phyloP scores from a whole-genome alignment of 805 yeast species.

The Kazachstania viticola region DNA sequence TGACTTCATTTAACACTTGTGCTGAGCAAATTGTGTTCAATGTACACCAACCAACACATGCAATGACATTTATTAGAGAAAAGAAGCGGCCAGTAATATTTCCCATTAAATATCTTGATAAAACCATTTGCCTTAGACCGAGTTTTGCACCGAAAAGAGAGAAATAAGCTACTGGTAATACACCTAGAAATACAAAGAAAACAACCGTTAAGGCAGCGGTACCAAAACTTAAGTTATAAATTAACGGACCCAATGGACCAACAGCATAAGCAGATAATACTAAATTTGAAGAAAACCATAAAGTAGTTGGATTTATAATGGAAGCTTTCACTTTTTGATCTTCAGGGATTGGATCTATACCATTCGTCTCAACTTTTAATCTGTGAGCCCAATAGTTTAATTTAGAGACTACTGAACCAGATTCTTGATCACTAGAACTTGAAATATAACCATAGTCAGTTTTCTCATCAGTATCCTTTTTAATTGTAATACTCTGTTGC shows the following conservation, averaged over 20 bases:
- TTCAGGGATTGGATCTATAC: constrained; percentile 71
- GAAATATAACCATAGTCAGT: too few species aligned
- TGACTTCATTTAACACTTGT: constrained; percentile 67
- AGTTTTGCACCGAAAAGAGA: constrained; percentile 74
- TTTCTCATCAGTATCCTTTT: too few species aligned
- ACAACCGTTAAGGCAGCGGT: constrained; percentile 54
- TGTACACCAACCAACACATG: constrained; percentile 92
- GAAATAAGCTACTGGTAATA: constrained; percentile 66
- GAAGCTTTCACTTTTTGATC: constrained; percentile 60
- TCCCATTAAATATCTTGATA: constrained; percentile 71
- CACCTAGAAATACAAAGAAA: constrained; percentile 66
- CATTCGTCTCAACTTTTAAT: constrained; percentile 50
- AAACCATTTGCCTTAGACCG: constrained; percentile 80
- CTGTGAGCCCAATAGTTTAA: too few species aligned
- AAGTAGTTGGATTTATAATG: constrained; percentile 56
- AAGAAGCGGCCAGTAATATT: constrained; percentile 63
- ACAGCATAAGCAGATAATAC: constrained; percentile 74
- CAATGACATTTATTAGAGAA: constrained; percentile 63
- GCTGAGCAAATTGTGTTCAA: constrained; percentile 86
- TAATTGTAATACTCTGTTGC: too few species aligned
- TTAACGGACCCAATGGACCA: constrained; percentile 59
- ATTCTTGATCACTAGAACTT: too few species aligned
- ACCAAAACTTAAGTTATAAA: constrained; percentile 62
- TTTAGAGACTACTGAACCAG: too few species aligned
- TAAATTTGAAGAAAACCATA: constrained; percentile 88